Percentiles rank a stretch among this genome's conserved stretches.
phyloP scores from a whole-genome alignment of 1,284 basidiomycete genomes.

The Mycena sp. region DNA sequence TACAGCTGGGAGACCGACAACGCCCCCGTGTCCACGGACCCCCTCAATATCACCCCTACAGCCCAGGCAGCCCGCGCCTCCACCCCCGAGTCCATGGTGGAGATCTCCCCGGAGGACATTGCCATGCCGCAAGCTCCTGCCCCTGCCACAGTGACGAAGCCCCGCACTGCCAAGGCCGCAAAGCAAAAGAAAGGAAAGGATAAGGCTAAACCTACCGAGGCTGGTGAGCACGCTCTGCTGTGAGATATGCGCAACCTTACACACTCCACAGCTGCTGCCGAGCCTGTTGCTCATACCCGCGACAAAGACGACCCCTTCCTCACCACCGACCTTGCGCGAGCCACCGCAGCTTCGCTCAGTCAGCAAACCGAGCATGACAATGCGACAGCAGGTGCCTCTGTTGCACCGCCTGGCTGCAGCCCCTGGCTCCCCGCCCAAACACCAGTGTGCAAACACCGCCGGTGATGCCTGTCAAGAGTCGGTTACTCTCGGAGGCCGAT shows the following conservation, averaged over 20 bases:
- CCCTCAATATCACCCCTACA: not conserved
- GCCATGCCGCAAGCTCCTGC: not conserved
- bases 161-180: not conserved
- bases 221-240: no score
- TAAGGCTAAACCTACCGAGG: not conserved
- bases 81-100: not conserved
- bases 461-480: no score
- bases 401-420: not conserved
- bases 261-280: no score
- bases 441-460: not conserved
- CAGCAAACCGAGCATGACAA: not conserved
- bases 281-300: no score
- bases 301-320: constrained; percentile 1
- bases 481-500: no score
- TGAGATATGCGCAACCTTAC: no score
- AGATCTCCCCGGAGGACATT: not conserved
- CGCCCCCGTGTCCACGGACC: not conserved
- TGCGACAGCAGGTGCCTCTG: not conserved
- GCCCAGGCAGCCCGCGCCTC: not conserved
- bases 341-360: not conserved
- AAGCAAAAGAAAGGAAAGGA: constrained; percentile 2
- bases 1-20: not conserved
- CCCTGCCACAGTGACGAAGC: not conserved
- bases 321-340: not conserved
- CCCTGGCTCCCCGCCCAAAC: not conserved